Conservation (phyloP, 2,329 filamentous ascomycete species). For the Trichoderma breve region DNA sequence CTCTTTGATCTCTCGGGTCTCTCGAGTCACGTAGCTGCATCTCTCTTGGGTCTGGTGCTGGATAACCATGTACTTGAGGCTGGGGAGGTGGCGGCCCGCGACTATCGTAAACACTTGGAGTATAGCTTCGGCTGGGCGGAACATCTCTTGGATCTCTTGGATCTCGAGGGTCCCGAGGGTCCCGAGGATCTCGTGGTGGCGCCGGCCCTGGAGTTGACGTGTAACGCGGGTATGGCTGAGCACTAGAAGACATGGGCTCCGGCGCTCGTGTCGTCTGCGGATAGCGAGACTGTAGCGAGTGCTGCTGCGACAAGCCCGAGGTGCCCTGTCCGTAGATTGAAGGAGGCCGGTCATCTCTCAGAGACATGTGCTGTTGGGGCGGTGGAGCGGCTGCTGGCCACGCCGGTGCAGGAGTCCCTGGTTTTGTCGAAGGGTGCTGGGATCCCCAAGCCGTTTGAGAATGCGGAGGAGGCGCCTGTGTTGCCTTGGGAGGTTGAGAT, state of each 20-base stretch:
- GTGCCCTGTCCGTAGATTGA: constrained; percentile 35
- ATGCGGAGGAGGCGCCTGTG: constrained; percentile 33
- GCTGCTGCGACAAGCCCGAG: constrained; percentile 30
- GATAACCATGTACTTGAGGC: constrained; percentile 32
- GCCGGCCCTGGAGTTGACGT: constrained; percentile 42
- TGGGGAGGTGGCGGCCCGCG: constrained; percentile 39
- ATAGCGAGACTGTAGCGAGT: constrained; percentile 40
- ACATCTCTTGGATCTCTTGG: background rate
- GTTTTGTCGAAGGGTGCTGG: constrained; percentile 34
- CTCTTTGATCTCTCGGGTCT: constrained; percentile 33
- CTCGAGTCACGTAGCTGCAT: constrained; percentile 37
- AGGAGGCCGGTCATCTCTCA: constrained; percentile 40
- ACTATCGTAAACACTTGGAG: constrained; percentile 44
- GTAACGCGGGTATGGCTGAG: constrained; percentile 45
- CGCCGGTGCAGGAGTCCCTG: constrained; percentile 34
- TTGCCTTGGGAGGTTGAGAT: constrained; percentile 32
- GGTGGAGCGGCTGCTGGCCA: constrained; percentile 36
- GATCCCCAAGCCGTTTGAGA: constrained; percentile 36
- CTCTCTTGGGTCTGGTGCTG: constrained; percentile 34
- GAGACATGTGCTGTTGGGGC: constrained; percentile 33
- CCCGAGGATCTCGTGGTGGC: constrained; percentile 42
- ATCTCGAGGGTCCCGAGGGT: constrained; percentile 21
- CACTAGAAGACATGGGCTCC: constrained; percentile 40
- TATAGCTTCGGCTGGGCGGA: constrained; percentile 45
- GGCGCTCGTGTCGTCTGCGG: constrained; percentile 41